These are phyloP conservation scores for Aspergillus hortae DNA, from an alignment of 2,329 filamentous ascomycete species.

Conservation along the genomic window DNA sequence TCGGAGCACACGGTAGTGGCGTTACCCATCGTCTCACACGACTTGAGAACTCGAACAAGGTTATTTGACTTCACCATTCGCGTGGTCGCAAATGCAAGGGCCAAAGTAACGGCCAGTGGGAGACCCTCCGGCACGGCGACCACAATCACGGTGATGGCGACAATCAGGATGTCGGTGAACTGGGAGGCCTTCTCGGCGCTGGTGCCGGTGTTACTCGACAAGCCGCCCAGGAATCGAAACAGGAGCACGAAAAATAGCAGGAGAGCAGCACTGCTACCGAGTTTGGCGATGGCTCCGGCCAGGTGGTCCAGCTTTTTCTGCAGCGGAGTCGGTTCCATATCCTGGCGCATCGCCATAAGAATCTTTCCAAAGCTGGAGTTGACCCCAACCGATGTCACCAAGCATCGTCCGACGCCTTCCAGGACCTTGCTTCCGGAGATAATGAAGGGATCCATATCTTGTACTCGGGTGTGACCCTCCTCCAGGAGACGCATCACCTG, in stretches of 20 bases:
- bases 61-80: conserved; percentile 74
- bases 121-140: conserved; percentile 73
- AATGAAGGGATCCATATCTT: conserved; percentile 63
- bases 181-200: conserved; percentile 70
- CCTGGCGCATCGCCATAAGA: conserved; percentile 66
- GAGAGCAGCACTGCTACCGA: conserved; percentile 61
- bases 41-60: conserved; percentile 67
- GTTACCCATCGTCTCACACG: conserved; percentile 76
- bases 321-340: conserved; percentile 70
- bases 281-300: conserved; percentile 70
- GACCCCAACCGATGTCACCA: conserved; percentile 67
- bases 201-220: conserved; percentile 50
- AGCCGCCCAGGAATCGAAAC: conserved; percentile 72
- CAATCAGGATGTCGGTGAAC: conserved; percentile 70
- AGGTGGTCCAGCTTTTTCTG: conserved; percentile 70
- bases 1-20: conserved; percentile 75
- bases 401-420: conserved; percentile 69
- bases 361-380: conserved; percentile 71
- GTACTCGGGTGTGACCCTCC: conserved; percentile 49
- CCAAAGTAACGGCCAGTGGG: conserved; percentile 69
- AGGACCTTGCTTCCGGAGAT: conserved; percentile 75
- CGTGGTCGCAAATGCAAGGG: conserved; percentile 69
- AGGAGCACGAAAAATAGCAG: conserved; percentile 79
- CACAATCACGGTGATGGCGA: conserved; percentile 72
- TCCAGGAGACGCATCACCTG: conserved; percentile 49